These are phyloP conservation scores for Candida wancherniae DNA, from an alignment of 805 yeast species.

Conservation along the genomic window DNA sequence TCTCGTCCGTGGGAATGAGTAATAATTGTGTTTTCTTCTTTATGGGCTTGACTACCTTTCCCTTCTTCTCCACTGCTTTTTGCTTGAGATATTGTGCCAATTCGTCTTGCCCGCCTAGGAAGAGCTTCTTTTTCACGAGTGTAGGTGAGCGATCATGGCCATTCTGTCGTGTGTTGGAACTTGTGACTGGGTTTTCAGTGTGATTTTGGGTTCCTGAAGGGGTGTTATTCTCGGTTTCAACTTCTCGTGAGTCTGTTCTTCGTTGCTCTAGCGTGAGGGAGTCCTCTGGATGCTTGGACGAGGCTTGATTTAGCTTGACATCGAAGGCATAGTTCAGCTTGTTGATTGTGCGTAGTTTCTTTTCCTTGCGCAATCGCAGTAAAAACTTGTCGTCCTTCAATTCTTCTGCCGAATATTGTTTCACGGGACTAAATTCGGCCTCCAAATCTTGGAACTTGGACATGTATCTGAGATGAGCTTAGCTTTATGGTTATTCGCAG, in stretches of 20 bases:
- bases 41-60: not conserved
- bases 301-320: too few relatives aligned
- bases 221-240: too few relatives aligned
- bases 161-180: not conserved
- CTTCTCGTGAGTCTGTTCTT: too few relatives aligned
- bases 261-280: too few relatives aligned
- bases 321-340: too few relatives aligned
- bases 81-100: conserved; percentile 2
- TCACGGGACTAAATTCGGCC: conserved; percentile 9
- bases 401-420: conserved; percentile 3
- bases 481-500: too few relatives aligned
- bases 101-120: conserved; percentile 8
- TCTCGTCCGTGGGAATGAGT: conserved; percentile 12
- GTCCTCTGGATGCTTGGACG: too few relatives aligned
- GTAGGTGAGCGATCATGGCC: not conserved
- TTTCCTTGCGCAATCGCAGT: too few relatives aligned
- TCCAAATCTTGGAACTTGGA: conserved; percentile 16
- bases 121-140: not conserved
- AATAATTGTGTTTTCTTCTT: conserved; percentile 2
- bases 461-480: too few relatives aligned
- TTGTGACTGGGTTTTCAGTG: too few relatives aligned
- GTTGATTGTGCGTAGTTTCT: too few relatives aligned
- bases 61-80: conserved; percentile 4
- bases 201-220: too few relatives aligned
- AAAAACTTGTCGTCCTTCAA: conserved; percentile 2